Base-by-base conservation (phyloP, 768 basidiomycete species). In the Pseudohyphozyma bogoriensis region DNA sequence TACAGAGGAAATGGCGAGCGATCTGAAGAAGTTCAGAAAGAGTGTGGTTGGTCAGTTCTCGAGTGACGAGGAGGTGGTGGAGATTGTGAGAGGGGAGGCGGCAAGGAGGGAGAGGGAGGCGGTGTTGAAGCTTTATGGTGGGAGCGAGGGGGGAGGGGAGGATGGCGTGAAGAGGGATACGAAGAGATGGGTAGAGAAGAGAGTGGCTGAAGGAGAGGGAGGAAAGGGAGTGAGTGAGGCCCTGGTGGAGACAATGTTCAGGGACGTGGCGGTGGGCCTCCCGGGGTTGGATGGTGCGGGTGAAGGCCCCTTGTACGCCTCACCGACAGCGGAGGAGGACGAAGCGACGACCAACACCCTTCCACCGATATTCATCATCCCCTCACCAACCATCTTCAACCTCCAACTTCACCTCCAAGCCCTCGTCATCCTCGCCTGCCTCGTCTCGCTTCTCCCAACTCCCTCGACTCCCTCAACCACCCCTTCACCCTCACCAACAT, bases 321-420 rank as follows among this genome's bases (percentile, higher is more conserved):
- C 37, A 9, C 15, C 28, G n/a, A n/a, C n/a, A n/a, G n/a, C n/a
- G n/a, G n/a, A n/a, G n/a, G n/a, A n/a, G n/a, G n/a, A n/a, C n/a
- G n/a, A n/a, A n/a, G n/a, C n/a, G n/a, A 8, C 29, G 12, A 64
- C 55, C 31, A 13, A n/a, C n/a, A n/a, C 20, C 20, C 45, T 58
- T 12, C 63, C 63, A 11, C 59, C 63, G 6, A 29, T 51, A 22
- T 56, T 64, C 44, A 33, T 49, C 40, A 32, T 52, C 28, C 40
- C 32, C 20, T 33, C 58, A 0, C 56, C 55, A 9, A 4, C 35
- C 0, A 55, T 60, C 24, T 60, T 60, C 46, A 22, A 35, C 4
- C 55, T 64, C 18, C 63, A 64, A 24, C 59, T 60, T 47, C 36
- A 15, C 24, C 33, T 64, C 8, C 63, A 64, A 56, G 63, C 59